Evolutionary conservation across 176 grass and related monocot species (phyloP).

Genomic region (Aegilops longissima): DNA sequence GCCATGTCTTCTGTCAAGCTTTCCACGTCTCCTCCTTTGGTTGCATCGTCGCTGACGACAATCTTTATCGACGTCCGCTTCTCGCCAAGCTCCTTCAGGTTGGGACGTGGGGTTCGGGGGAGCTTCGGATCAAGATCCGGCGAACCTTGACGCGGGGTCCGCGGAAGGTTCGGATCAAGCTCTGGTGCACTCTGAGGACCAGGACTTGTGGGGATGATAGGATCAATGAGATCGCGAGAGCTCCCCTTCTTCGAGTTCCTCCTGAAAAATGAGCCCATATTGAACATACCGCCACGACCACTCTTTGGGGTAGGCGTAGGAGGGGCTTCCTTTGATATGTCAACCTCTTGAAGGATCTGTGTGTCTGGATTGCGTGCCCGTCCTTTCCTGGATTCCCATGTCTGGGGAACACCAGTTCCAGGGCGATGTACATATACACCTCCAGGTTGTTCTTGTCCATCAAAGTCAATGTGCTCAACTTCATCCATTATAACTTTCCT

Average conservation of each 20-base stretch:
- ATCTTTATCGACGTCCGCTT: conserved; percentile 58
- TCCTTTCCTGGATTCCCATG: conserved; percentile 86
- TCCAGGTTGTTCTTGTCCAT: conserved; percentile 75
- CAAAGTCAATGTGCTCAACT: conserved; percentile 67
- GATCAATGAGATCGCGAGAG: conserved; percentile 23
- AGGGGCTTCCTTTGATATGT: conserved; percentile 30
- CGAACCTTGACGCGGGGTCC: conserved; percentile 30
- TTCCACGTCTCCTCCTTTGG: conserved; percentile 18
- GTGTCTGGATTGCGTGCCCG: conserved; percentile 54
- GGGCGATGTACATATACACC: conserved; percentile 82
- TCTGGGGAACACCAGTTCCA: conserved; percentile 61
- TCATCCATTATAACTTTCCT: conserved; percentile 53
- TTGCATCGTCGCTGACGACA: conserved; percentile 28
- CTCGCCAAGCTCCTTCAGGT: conserved; percentile 46
- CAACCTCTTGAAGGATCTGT: conserved; percentile 44
- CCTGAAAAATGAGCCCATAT: conserved; percentile 53
- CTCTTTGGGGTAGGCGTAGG: conserved; percentile 36
- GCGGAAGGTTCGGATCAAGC: conserved; percentile 24
- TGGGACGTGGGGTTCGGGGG: conserved; percentile 40
- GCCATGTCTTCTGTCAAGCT: conserved; percentile 30
- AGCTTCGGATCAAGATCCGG: conserved; percentile 16
- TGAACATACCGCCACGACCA: conserved; percentile 42
- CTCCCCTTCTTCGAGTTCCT: conserved; percentile 43
- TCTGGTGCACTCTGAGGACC: conserved; percentile 31
- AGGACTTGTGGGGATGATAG: conserved; percentile 25